Percentiles rank a stretch among this genome's conserved stretches.
phyloP scores from a whole-genome alignment of 2,329 filamentous ascomycete genomes.

The Chaetomiaceae sp. region DNA sequence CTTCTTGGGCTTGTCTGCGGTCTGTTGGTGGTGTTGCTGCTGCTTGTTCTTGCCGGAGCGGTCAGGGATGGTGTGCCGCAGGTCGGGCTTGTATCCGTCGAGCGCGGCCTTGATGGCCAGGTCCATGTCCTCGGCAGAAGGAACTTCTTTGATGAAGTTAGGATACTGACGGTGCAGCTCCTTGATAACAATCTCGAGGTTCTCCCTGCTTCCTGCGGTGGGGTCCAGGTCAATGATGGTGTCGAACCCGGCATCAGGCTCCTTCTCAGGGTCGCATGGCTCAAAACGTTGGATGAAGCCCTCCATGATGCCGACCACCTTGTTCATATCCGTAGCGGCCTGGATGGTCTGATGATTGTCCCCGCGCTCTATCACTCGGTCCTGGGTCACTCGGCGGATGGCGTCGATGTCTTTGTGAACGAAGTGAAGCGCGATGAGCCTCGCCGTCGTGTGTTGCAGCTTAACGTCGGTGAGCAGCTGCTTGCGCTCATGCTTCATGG shows the following conservation, averaged over 20 bases:
- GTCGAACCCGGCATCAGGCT: constrained; percentile 80
- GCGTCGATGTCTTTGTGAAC: constrained; percentile 71
- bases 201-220: constrained; percentile 67
- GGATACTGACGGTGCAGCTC: constrained; percentile 73
- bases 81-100: constrained; percentile 67
- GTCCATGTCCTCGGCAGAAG: constrained; percentile 68
- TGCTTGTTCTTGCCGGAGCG: constrained; percentile 42
- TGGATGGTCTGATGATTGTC: constrained; percentile 99
- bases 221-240: constrained; percentile 79
- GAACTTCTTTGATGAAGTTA: constrained; percentile 64
- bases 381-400: constrained; percentile 68
- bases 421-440: constrained; percentile 82
- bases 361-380: constrained; percentile 75
- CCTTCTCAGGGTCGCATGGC: constrained; percentile 56
- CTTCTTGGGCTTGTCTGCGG: constrained; percentile 32
- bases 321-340: constrained; percentile 63
- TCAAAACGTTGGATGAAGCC: constrained; percentile 86
- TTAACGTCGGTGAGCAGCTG: constrained; percentile 79
- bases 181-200: constrained; percentile 72
- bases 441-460: constrained; percentile 54
- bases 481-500: constrained; percentile 76
- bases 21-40: constrained; percentile 30
- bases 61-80: constrained; percentile 68
- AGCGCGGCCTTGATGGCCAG: constrained; percentile 69
- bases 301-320: constrained; percentile 89